Conservation (phyloP, 495 filamentous ascomycete genomes). For the Xylaria nigripes region DNA sequence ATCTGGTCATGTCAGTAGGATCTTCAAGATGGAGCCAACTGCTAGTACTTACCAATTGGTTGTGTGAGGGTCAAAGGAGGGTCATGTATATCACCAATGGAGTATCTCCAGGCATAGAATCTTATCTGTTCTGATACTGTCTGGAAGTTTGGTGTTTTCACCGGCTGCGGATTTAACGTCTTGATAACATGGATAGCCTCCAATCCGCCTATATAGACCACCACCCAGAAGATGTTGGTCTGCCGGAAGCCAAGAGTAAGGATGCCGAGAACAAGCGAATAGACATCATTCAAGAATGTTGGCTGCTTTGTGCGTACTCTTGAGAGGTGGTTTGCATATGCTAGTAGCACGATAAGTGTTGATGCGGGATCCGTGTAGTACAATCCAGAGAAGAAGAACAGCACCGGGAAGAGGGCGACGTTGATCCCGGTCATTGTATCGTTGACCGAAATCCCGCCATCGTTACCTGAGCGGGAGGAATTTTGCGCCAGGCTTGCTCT, state of each 20-base stretch:
- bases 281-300: conserved; percentile 26
- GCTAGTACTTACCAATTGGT: conserved; percentile 43
- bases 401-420: conserved; percentile 73
- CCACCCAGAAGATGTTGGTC: conserved; percentile 95
- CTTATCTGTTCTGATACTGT: conserved; percentile 18
- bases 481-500: conserved; percentile 10
- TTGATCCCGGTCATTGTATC: conserved; percentile 63
- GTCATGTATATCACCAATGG: conserved; percentile 57
- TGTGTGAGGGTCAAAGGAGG: conserved; percentile 46
- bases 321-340: conserved; percentile 54
- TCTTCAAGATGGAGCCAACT: neutral
- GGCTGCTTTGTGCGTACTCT: conserved; percentile 23
- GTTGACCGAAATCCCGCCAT: conserved; percentile 15
- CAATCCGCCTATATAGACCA: conserved; percentile 73
- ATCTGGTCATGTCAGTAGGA: conserved; percentile 23
- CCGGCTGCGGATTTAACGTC: conserved; percentile 23
- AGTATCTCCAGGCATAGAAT: conserved; percentile 30
- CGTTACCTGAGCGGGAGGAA: neutral
- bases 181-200: conserved; percentile 50
- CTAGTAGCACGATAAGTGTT: conserved; percentile 56
- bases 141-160: conserved; percentile 15
- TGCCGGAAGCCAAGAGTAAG: conserved; percentile 69
- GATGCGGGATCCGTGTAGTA: conserved; percentile 88
- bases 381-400: conserved; percentile 91
- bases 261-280: conserved; percentile 49